phyloP scores from a whole-genome alignment of 2,329 filamentous ascomycete genomes.

The Plectosphaerella plurivora region DNA sequence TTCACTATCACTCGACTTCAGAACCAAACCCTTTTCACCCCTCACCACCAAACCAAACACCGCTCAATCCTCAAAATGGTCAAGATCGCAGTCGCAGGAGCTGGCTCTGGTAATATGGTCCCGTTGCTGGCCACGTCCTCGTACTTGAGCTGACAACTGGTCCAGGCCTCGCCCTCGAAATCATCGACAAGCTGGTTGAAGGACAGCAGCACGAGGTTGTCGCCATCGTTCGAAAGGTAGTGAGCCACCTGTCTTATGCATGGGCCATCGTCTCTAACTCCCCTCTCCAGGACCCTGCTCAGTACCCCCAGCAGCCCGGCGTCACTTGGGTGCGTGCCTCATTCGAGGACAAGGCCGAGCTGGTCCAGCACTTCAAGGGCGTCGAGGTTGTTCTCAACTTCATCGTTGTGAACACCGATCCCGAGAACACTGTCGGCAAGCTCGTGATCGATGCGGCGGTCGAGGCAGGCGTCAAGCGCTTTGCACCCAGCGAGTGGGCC shows the following conservation, averaged over 20 bases:
- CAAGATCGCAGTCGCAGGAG: slow-evolving; percentile 10
- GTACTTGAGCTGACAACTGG: not conserved
- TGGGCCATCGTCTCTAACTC: not conserved
- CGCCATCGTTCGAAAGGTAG: slow-evolving; percentile 20
- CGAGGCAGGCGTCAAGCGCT: slow-evolving; percentile 54
- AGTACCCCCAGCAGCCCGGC: slow-evolving; percentile 13
- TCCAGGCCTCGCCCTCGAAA: slow-evolving; percentile 13
- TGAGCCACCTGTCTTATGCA: not conserved
- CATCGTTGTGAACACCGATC: slow-evolving; percentile 28
- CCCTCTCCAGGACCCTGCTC: slow-evolving; percentile 9
- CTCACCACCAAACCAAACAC: not conserved
- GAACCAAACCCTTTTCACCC: not conserved
- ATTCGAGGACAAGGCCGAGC: slow-evolving; percentile 33
- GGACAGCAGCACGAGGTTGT: slow-evolving; percentile 14
- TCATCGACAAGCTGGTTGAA: slow-evolving; percentile 13
- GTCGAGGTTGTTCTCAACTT: slow-evolving; percentile 51
- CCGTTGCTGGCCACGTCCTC: no score
- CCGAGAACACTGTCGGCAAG: slow-evolving; percentile 36
- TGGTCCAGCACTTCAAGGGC: slow-evolving; percentile 35
- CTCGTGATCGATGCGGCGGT: slow-evolving; percentile 56
- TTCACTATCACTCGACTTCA: not conserved
- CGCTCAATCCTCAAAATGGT: slow-evolving; percentile 3
- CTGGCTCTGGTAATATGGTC: not conserved
- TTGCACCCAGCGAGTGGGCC: slow-evolving; percentile 56
- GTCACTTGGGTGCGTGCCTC: slow-evolving; percentile 36